Evolutionary conservation across 2,329 filamentous ascomycete genomes (phyloP).

Genomic region (Pestalotiopsis sp.): DNA sequence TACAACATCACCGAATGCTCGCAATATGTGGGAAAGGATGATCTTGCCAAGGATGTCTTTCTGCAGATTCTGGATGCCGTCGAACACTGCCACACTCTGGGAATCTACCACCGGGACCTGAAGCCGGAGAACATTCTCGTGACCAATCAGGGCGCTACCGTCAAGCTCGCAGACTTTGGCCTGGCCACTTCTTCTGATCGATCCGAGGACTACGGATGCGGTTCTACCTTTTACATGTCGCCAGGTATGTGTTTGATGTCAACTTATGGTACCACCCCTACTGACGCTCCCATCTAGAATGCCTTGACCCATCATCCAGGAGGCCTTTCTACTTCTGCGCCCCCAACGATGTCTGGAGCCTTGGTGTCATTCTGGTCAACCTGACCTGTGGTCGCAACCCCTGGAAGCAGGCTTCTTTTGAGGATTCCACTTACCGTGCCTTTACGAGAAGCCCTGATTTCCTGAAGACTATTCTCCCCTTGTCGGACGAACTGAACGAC

Average conservation of each 20-base stretch:
- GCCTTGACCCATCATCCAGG: slow-evolving; percentile 76
- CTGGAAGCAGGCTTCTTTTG: slow-evolving; percentile 93
- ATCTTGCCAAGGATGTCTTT: slow-evolving; percentile 83
- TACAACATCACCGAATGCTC: slow-evolving; percentile 95
- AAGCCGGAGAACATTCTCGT: slow-evolving; percentile 99
- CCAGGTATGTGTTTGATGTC: slow-evolving; percentile 70
- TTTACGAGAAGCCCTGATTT: slow-evolving; percentile 86
- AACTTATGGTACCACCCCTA: slow-evolving; percentile 16
- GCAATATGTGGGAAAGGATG: slow-evolving; percentile 91
- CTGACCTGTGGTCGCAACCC: slow-evolving; percentile 97
- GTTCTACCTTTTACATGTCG: slow-evolving; percentile 99
- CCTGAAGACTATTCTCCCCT: slow-evolving; percentile 86
- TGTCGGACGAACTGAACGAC: slow-evolving; percentile 86
- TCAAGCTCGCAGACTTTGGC: slow-evolving; percentile 97
- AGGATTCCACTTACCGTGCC: slow-evolving; percentile 93
- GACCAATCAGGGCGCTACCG: slow-evolving; percentile 82
- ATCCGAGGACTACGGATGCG: slow-evolving; percentile 95
- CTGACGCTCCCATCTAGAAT: slow-evolving; percentile 65
- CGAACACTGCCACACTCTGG: slow-evolving; percentile 87
- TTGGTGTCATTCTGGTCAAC: slow-evolving; percentile 98
- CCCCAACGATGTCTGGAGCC: slow-evolving; percentile 95
- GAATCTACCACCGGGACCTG: slow-evolving; percentile 95
- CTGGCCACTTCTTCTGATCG: slow-evolving; percentile 82
- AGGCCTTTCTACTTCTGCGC: slow-evolving; percentile 85
- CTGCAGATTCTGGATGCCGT: slow-evolving; percentile 97